Conservation (phyloP, 352 stramenopile genomes). For the Globisporangium nodosum region DNA sequence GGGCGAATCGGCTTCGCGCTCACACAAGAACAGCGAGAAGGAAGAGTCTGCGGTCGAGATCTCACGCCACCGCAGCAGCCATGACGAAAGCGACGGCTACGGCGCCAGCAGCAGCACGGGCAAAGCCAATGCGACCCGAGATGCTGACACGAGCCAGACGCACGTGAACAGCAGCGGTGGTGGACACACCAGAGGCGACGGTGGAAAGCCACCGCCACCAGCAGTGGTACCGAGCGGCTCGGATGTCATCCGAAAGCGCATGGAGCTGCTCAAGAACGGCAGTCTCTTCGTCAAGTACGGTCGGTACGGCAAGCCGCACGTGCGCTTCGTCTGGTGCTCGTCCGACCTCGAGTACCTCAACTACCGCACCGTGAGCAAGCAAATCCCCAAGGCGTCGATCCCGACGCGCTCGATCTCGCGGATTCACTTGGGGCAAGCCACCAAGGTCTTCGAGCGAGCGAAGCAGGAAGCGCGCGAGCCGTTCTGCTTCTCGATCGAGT, state of each 20-base stretch:
- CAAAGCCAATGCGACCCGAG: constrained; percentile 11
- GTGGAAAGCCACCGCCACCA: background rate
- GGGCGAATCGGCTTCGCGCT: background rate
- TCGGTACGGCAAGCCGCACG: constrained; percentile 64
- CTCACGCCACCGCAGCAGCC: constrained; percentile 2
- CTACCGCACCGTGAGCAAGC: constrained; percentile 54
- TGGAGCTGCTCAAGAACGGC: constrained; percentile 66
- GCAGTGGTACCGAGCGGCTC: constrained; percentile 23
- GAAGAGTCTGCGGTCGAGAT: background rate
- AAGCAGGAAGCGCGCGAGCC: constrained; percentile 41
- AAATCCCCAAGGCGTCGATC: constrained; percentile 48
- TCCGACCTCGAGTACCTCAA: constrained; percentile 67
- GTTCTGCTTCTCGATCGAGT: constrained; percentile 73
- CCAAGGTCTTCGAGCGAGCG: constrained; percentile 58
- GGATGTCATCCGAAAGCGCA: constrained; percentile 56
- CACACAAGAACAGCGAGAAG: background rate
- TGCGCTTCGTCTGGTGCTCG: constrained; percentile 80
- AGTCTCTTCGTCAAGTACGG: constrained; percentile 80
- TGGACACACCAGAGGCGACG: background rate
- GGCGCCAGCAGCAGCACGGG: background rate
- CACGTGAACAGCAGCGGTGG: background rate
- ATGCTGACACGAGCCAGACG: background rate
- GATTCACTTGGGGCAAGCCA: constrained; percentile 43
- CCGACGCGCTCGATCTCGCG: constrained; percentile 38
- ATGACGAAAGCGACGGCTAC: constrained; percentile 1